Conservation (phyloP, 495 filamentous ascomycete genomes). For the Astrothelium subdiscretum region DNA sequence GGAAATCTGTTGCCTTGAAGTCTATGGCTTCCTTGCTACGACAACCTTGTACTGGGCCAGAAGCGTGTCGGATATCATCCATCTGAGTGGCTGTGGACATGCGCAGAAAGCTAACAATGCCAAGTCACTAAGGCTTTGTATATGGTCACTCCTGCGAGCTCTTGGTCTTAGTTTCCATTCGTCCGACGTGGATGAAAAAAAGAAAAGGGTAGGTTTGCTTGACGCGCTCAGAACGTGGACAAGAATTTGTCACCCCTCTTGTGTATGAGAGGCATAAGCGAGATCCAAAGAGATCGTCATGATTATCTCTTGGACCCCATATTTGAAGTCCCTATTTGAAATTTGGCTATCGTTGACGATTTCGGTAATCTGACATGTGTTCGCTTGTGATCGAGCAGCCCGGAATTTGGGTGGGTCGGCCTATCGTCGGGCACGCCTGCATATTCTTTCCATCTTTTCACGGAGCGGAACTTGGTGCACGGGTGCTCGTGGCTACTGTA, state of each 20-base stretch:
- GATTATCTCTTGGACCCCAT: no score
- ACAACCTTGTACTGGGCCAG: no score
- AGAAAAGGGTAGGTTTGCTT: not conserved
- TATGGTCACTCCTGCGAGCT: no score
- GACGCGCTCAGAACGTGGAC: not conserved
- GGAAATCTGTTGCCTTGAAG: no score
- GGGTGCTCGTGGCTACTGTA: not conserved
- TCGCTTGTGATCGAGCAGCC: not conserved
- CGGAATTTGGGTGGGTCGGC: not conserved
- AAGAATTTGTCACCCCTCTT: not conserved
- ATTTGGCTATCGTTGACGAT: not conserved
- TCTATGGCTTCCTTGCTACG: no score
- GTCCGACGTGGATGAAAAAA: not conserved
- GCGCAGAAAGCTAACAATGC: no score
- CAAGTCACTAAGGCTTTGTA: no score
- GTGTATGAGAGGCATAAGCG: not conserved
- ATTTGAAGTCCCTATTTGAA: not conserved
- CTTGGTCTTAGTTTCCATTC: no score
- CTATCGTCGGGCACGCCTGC: not conserved
- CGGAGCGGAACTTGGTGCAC: not conserved
- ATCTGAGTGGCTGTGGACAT: no score
- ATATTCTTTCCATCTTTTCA: not conserved
- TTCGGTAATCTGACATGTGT: not conserved
- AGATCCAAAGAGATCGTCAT: not conserved
- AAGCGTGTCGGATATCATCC: no score